Conservation (phyloP, 768 basidiomycete genomes). For the Tulasnella sp. region DNA sequence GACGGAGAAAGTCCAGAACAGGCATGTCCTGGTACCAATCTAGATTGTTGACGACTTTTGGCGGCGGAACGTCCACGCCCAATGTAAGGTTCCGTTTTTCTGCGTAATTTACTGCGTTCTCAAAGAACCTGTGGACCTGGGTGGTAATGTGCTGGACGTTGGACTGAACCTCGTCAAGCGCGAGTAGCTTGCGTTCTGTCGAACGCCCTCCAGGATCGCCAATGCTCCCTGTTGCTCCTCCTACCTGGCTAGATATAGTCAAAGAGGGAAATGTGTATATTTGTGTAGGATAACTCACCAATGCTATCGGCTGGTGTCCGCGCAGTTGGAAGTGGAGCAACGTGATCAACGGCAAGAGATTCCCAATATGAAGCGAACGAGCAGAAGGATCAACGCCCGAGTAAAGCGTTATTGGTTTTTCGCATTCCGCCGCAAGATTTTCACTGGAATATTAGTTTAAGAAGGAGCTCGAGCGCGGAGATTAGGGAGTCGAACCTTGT, state of each 20-base stretch:
- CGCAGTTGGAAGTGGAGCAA: conserved; percentile 75
- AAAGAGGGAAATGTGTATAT: background rate
- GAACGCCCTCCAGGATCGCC: conserved; percentile 91
- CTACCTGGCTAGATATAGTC: conserved; percentile 48
- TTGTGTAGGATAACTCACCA: conserved; percentile 43
- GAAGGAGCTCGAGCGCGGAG: no score
- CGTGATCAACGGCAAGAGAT: conserved; percentile 77
- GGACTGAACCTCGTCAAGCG: conserved; percentile 41
- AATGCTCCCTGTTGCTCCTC: conserved; percentile 90
- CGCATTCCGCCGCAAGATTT: background rate
- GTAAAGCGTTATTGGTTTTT: conserved; percentile 42
- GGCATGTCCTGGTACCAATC: conserved; percentile 65
- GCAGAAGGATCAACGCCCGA: conserved; percentile 91
- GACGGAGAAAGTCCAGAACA: conserved; percentile 73
- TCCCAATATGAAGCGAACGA: conserved; percentile 79
- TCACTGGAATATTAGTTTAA: no score
- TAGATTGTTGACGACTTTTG: conserved; percentile 50
- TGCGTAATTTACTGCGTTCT: conserved; percentile 51
- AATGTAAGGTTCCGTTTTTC: conserved; percentile 24
- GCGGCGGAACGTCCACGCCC: background rate
- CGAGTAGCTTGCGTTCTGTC: conserved; percentile 63
- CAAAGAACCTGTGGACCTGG: conserved; percentile 63
- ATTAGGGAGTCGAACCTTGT: no score
- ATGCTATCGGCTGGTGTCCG: conserved; percentile 73
- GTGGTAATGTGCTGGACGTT: conserved; percentile 55